phyloP scores from a whole-genome alignment of 768 basidiomycete genomes.

The Mycena rebaudengoi region DNA sequence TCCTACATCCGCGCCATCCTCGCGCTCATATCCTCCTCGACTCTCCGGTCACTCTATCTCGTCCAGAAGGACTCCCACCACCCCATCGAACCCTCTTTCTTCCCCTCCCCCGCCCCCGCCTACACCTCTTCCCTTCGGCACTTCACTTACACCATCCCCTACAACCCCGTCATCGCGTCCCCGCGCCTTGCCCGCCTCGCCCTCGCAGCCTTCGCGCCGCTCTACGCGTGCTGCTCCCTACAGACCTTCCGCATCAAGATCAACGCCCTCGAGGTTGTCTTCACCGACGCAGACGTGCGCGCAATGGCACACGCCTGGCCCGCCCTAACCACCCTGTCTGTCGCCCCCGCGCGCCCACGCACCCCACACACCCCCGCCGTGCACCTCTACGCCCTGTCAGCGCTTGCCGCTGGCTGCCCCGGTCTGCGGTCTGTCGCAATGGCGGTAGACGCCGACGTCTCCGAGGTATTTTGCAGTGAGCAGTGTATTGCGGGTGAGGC shows the following conservation, averaged over 20 bases:
- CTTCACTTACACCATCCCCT: conserved; percentile 16
- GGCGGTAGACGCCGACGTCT: conserved; percentile 20
- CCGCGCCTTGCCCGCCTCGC: neutral
- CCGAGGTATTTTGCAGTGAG: neutral
- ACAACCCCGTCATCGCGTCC: neutral
- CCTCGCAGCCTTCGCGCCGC: conserved; percentile 17
- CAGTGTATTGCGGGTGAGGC: neutral
- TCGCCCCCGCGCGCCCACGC: conserved; percentile 10
- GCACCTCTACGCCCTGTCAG: conserved; percentile 22
- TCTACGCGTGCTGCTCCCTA: conserved; percentile 16
- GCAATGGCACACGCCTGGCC: conserved; percentile 26
- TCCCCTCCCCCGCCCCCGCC: conserved; percentile 3
- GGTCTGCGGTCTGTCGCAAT: conserved; percentile 11
- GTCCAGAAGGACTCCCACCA: neutral
- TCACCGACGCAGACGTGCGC: conserved; percentile 18
- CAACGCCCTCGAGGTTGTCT: conserved; percentile 2
- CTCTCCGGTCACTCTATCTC: conserved; percentile 15
- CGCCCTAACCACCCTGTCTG: neutral
- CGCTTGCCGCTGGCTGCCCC: conserved; percentile 16
- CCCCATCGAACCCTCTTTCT: neutral
- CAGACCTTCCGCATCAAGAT: conserved; percentile 24
- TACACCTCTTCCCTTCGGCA: conserved; percentile 13
- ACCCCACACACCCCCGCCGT: neutral
- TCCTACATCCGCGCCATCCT: conserved; percentile 12
- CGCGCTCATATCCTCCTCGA: conserved; percentile 17